phyloP scores from a whole-genome alignment of 2,329 filamentous ascomycete genomes.

The Triangularia setosa region DNA sequence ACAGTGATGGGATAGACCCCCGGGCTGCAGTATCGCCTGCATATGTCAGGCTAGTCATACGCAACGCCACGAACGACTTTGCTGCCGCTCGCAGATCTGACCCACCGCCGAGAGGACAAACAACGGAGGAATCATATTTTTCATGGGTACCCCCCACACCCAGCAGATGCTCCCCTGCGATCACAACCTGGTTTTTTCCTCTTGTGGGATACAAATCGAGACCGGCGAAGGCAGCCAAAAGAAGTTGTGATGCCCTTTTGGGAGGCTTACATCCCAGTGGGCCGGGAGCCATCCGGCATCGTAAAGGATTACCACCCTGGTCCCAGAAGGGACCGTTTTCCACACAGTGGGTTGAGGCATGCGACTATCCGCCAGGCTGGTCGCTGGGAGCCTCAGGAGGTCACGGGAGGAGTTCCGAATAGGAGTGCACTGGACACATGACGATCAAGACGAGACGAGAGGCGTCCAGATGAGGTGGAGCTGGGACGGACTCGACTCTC shows the following conservation, averaged over 20 bases:
- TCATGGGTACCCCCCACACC: background rate
- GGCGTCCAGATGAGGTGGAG: background rate
- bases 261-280: background rate
- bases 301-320: background rate
- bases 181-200: too few relatives aligned
- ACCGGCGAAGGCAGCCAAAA: background rate
- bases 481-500: background rate
- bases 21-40: background rate
- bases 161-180: too few relatives aligned
- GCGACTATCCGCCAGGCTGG: background rate
- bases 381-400: background rate
- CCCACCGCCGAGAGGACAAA: background rate
- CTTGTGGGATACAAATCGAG: background rate
- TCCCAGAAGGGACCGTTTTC: background rate
- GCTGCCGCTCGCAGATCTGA: background rate
- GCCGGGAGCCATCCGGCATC: background rate
- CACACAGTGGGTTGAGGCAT: background rate
- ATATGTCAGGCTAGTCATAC: background rate
- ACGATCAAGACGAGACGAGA: background rate
- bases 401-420: background rate
- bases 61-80: background rate
- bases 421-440: background rate
- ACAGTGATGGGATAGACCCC: background rate
- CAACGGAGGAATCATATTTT: conserved; percentile 3
- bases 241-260: background rate